Evolutionary conservation across 108 stramenopile species (phyloP).

Genomic region (Skeletonema grethae): DNA sequence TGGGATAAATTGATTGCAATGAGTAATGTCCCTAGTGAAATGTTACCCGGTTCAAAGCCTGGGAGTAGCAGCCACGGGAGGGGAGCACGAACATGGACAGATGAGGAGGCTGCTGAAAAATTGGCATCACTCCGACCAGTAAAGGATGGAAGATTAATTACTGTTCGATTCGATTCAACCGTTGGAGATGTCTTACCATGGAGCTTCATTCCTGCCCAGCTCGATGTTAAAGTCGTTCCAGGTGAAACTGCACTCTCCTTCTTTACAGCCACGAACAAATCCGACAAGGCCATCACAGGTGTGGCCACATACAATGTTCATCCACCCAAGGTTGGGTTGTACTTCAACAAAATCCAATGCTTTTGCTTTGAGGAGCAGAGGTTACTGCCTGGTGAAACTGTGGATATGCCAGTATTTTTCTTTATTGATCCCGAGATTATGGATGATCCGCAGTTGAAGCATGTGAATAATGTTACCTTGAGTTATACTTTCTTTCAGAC

Average conservation of each 20-base stretch:
- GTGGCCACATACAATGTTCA: conserved; percentile 99
- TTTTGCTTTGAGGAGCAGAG: conserved; percentile 99
- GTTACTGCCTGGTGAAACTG: conserved; percentile 93
- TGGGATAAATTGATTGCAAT: conserved; percentile 44
- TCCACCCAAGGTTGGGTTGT: conserved; percentile 94
- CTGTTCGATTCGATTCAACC: conserved; percentile 94
- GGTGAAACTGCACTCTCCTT: conserved; percentile 98
- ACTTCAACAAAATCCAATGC: conserved; percentile 99
- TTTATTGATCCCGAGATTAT: conserved; percentile 98
- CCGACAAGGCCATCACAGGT: conserved; percentile 95
- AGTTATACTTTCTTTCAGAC: conserved; percentile 99
- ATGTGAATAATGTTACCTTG: conserved; percentile 91
- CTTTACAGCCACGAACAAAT: conserved; percentile 94
- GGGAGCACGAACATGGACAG: conserved; percentile 83
- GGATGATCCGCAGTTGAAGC: conserved; percentile 91
- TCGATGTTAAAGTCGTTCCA: conserved; percentile 94
- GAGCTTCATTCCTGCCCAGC: conserved; percentile 92
- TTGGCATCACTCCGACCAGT: conserved; percentile 85
- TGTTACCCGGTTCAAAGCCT: conserved; percentile 21
- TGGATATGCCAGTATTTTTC: conserved; percentile 99
- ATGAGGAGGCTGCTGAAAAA: conserved; percentile 85
- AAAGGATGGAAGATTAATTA: conserved; percentile 84
- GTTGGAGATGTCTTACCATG: conserved; percentile 94
- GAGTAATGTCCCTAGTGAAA: conserved; percentile 52
- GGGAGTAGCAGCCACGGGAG: conserved; percentile 34